These are phyloP conservation scores for Stentor coeruleus DNA, from an alignment of 73 alveolate species.

Conservation along the genomic window DNA sequence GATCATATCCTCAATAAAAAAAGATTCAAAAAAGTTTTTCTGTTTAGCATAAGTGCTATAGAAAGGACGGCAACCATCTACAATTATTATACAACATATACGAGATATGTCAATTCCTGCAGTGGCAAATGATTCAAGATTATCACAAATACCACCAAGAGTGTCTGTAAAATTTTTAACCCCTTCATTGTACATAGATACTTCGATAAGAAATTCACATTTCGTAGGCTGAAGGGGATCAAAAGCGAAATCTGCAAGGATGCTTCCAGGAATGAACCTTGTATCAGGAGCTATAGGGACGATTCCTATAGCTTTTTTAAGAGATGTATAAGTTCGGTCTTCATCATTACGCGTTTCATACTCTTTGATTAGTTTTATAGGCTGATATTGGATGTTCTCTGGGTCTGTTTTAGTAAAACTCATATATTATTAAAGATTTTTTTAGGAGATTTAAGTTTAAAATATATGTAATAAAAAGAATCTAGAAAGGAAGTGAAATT, in stretches of 20 bases:
- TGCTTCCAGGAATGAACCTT: background rate
- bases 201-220: conserved; percentile 14
- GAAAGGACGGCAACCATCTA: background rate
- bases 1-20: background rate
- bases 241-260: background rate
- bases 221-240: background rate
- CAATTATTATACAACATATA: background rate
- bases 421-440: too few species aligned
- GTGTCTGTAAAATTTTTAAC: conserved; percentile 29
- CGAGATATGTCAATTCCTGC: background rate
- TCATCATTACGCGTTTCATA: background rate
- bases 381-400: background rate
- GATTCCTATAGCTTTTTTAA: background rate
- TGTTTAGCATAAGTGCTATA: background rate
- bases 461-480: too few species aligned
- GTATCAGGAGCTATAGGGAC: conserved; percentile 2
- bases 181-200: conserved; percentile 53
- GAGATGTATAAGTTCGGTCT: background rate
- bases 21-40: background rate
- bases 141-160: conserved; percentile 31
- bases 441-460: too few species aligned
- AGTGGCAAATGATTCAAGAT: background rate
- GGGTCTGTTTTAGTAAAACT: background rate
- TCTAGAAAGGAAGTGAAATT: too few species aligned
- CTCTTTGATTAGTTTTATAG: background rate